Evolutionary conservation across 495 filamentous ascomycete species (phyloP).

Genomic region (Halenospora varia): DNA sequence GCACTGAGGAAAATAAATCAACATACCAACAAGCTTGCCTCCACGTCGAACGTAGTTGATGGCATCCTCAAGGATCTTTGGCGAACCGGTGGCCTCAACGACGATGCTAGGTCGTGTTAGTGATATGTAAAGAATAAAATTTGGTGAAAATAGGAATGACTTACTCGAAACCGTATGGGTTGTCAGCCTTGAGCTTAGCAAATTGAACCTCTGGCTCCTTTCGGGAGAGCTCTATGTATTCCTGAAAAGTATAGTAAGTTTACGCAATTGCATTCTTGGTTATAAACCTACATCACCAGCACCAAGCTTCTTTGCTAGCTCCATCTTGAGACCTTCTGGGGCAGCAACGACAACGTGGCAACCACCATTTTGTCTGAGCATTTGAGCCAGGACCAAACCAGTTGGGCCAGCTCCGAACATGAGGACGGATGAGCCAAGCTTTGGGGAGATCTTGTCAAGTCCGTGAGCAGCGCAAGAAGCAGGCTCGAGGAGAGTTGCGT

Average conservation of each 20-base stretch:
- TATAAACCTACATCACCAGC: slow-evolving; percentile 47
- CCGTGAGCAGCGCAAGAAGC: slow-evolving; percentile 69
- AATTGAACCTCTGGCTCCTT: slow-evolving; percentile 51
- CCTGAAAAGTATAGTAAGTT: background rate
- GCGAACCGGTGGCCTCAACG: slow-evolving; percentile 56
- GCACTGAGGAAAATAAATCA: no score
- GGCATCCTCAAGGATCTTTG: slow-evolving; percentile 64
- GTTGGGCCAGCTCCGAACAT: slow-evolving; percentile 69
- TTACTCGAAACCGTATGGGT: slow-evolving; percentile 65
- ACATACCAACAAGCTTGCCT: slow-evolving; percentile 57
- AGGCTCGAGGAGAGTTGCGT: slow-evolving; percentile 70
- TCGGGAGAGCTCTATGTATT: slow-evolving; percentile 58
- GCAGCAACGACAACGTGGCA: slow-evolving; percentile 64
- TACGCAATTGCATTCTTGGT: background rate
- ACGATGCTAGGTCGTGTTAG: slow-evolving; percentile 35
- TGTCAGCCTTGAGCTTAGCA: slow-evolving; percentile 55
- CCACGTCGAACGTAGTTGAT: slow-evolving; percentile 66
- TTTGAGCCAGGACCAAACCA: slow-evolving; percentile 44
- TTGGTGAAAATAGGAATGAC: no score
- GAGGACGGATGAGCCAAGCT: slow-evolving; percentile 62
- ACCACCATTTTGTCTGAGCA: slow-evolving; percentile 60
- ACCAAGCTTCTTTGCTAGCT: slow-evolving; percentile 62
- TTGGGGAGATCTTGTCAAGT: slow-evolving; percentile 67
- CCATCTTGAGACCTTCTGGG: slow-evolving; percentile 64
- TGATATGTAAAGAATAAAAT: no score